Evolutionary conservation across 2,329 filamentous ascomycete genomes (phyloP).

Genomic region (Colletotrichum aenigma): DNA sequence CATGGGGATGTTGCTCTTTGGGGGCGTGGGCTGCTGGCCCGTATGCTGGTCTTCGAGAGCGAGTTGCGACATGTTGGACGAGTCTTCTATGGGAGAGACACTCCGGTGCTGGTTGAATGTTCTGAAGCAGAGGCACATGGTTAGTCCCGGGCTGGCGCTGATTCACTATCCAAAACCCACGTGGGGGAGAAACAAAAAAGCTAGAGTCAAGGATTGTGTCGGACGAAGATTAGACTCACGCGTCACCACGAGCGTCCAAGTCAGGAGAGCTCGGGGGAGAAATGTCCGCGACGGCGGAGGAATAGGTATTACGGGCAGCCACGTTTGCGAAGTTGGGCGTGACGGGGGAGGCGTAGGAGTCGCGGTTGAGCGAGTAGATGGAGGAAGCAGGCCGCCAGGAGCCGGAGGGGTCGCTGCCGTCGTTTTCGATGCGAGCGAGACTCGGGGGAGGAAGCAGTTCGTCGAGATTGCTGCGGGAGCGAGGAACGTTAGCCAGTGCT

Average conservation of each 20-base stretch:
- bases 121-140: slow-evolving; percentile 16
- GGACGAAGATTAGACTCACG: slow-evolving; percentile 40
- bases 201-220: not conserved
- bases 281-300: slow-evolving; percentile 38
- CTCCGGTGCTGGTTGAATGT: slow-evolving; percentile 28
- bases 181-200: slow-evolving; percentile 12
- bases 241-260: slow-evolving; percentile 34
- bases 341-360: slow-evolving; percentile 12
- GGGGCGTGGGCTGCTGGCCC: slow-evolving; percentile 22
- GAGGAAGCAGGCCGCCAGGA: slow-evolving; percentile 21
- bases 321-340: slow-evolving; percentile 20
- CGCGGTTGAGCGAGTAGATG: slow-evolving; percentile 10
- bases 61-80: slow-evolving; percentile 38
- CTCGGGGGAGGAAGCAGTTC: slow-evolving; percentile 2
- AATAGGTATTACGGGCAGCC: slow-evolving; percentile 19
- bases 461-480: slow-evolving; percentile 3
- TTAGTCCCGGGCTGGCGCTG: slow-evolving; percentile 13
- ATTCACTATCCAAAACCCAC: not conserved
- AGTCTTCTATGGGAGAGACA: slow-evolving; percentile 60
- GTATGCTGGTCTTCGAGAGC: slow-evolving; percentile 7
- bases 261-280: slow-evolving; percentile 65
- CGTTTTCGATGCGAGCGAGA: not conserved
- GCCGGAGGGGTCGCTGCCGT: not conserved
- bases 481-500: not conserved
- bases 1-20: slow-evolving; percentile 52